Evolutionary conservation across 139 green algal species (phyloP).

Genomic region (Coelastrella sp.): DNA sequence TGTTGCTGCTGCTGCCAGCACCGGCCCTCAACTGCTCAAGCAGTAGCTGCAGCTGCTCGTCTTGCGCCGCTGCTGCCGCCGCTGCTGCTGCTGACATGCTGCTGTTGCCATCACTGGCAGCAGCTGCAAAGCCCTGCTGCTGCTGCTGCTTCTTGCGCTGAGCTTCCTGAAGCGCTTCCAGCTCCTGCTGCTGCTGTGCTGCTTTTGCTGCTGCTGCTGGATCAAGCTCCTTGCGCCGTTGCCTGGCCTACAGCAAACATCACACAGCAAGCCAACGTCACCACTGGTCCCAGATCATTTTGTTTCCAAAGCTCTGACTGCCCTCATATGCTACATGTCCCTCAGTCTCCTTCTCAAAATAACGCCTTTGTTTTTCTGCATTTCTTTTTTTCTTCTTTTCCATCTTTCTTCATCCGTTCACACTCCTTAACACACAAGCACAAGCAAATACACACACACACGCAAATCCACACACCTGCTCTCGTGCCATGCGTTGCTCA

Average conservation of each 20-base stretch:
- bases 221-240: conserved; percentile 26
- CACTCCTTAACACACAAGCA: too few species aligned
- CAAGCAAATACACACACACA: too few species aligned
- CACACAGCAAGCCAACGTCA: not conserved
- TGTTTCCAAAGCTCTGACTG: too few species aligned
- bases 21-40: conserved; percentile 6
- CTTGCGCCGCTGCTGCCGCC: conserved; percentile 6
- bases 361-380: too few species aligned
- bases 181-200: conserved; percentile 28
- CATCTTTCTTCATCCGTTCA: too few species aligned
- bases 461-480: too few species aligned
- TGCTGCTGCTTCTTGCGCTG: conserved; percentile 24
- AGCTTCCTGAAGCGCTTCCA: conserved; percentile 17
- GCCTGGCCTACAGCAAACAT: conserved; percentile 1
- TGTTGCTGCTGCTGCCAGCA: conserved; percentile 4
- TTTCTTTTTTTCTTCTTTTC: too few species aligned
- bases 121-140: not conserved
- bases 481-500: conserved; percentile 34
- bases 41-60: conserved; percentile 42
- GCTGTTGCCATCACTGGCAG: not conserved
- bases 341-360: too few species aligned
- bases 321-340: too few species aligned
- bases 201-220: conserved; percentile 25
- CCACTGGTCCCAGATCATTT: not conserved
- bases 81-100: not conserved